Evolutionary conservation across 306 rosid genomes (phyloP).

Genomic region (Acacia acuminata): DNA sequence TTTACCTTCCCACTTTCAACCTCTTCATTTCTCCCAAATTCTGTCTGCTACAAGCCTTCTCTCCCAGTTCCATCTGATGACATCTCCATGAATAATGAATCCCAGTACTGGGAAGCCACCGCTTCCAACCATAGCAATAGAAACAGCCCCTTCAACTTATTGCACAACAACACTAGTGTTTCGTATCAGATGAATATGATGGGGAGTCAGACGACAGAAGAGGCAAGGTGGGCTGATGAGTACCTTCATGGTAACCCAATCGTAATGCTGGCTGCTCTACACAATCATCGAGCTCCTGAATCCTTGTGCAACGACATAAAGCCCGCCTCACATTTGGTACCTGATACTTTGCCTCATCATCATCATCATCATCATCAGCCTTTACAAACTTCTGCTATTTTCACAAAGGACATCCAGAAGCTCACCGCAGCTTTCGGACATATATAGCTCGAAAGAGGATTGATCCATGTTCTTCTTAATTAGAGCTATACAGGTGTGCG

Average conservation of each 20-base stretch:
- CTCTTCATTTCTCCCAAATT: slow-evolving; percentile 33
- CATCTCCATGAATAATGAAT: slow-evolving; percentile 37
- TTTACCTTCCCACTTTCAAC: slow-evolving; percentile 42
- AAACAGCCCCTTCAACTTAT: neutral
- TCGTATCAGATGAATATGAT: slow-evolving; percentile 33
- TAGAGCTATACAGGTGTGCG: slow-evolving; percentile 40
- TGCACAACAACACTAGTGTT: no score
- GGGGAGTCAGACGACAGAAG: slow-evolving; percentile 43
- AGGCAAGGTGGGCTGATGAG: slow-evolving; percentile 59
- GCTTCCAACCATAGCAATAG: slow-evolving; percentile 42
- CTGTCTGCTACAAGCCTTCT: slow-evolving; percentile 51
- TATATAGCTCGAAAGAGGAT: slow-evolving; percentile 27
- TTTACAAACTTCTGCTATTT: slow-evolving; percentile 29
- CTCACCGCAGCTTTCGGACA: slow-evolving; percentile 62
- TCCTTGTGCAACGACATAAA: slow-evolving; percentile 47
- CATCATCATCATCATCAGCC: neutral
- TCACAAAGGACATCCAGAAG: slow-evolving; percentile 51
- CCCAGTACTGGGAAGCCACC: slow-evolving; percentile 48
- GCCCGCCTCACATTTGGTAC: slow-evolving; percentile 41
- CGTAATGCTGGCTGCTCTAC: slow-evolving; percentile 46
- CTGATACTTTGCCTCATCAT: slow-evolving; percentile 26
- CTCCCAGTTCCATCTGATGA: slow-evolving; percentile 41
- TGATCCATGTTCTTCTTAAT: slow-evolving; percentile 27
- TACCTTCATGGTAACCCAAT: slow-evolving; percentile 49
- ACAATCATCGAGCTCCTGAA: slow-evolving; percentile 43